Conservation (phyloP, 257 asterid species). For the Penstemon barbatus region DNA sequence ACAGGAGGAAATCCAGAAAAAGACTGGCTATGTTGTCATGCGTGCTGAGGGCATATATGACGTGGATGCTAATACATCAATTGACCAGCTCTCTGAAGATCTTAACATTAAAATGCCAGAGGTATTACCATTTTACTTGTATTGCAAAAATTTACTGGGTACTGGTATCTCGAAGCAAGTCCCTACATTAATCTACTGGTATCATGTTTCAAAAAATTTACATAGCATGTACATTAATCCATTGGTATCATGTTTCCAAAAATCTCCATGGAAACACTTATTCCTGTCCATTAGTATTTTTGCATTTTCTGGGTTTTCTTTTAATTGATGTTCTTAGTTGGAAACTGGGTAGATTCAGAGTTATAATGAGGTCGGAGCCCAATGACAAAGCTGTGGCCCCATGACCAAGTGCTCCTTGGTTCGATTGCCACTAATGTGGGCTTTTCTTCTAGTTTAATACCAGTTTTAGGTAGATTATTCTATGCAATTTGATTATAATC, state of each 20-base stretch:
- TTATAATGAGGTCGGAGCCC: not conserved
- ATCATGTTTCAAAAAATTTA: not conserved
- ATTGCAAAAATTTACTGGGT: not conserved
- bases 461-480: no score
- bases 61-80: conserved; percentile 97
- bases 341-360: not conserved
- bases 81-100: conserved; percentile 96
- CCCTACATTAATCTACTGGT: conserved; percentile 9
- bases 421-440: no score
- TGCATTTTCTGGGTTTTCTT: not conserved
- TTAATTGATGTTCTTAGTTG: conserved; percentile 12
- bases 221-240: not conserved
- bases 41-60: conserved; percentile 94
- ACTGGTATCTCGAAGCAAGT: conserved; percentile 16
- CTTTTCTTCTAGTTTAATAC: no score
- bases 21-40: conserved; percentile 95
- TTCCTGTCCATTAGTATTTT: not conserved
- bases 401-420: no score
- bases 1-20: conserved; percentile 98
- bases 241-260: not conserved
- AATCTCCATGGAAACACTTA: conserved; percentile 6
- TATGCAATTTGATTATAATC: no score
- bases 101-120: conserved; percentile 93
- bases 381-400: no score
- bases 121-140: conserved; percentile 41